Evolutionary conservation across 2,329 filamentous ascomycete genomes (phyloP), one percentile per base, ranked within the genome.

Genomic region (Whalleya microplaca): DNA sequence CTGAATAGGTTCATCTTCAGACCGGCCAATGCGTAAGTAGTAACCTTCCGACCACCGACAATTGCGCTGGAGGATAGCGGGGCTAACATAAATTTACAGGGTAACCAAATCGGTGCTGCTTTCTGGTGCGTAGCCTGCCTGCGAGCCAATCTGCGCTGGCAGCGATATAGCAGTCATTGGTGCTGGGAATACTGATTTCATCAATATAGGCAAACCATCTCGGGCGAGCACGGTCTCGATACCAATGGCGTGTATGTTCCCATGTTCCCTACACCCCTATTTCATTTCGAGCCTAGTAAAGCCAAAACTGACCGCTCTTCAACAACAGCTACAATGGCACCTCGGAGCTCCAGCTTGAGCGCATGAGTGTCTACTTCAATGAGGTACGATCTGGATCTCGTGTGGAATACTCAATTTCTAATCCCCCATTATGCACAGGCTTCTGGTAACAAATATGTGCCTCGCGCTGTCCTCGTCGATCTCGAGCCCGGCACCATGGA

Each of bases 21-120:
- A 99, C 95, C 86, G 95, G 95, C 80, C 95, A 99, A 88, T 98
- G 95, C 85, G 94, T 97, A 87, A 82, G 88, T 85, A 82, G 88
- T 85, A 41, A 61, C 52, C 66, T 60, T 51, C 58, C 60, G 54
- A 68, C 60, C 67, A 55, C 71, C 66, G 64, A 53, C 48, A 49
- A 58, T 61, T 45, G 45, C 50, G 37, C 48, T 57, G n/a, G 41
- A 50, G 61, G 46, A 56, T 56, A 48, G 53, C 55, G 52, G 59
- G 51, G 56, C 64, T 64, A 57, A 68, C 61, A 82, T 73, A 55
- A 64, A 59, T 65, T 71, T 60, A 70, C 72, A 97, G 94, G 95
- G 95, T 87, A 99, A 99, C 90, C 95, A 99, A 91, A 96, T 98
- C 72, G 95, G 95, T 94, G 95, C 95, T 85, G 95, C 95, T 82